Evolutionary conservation across 2,329 filamentous ascomycete genomes (phyloP).

Genomic region (Zymoseptoria passerinii): DNA sequence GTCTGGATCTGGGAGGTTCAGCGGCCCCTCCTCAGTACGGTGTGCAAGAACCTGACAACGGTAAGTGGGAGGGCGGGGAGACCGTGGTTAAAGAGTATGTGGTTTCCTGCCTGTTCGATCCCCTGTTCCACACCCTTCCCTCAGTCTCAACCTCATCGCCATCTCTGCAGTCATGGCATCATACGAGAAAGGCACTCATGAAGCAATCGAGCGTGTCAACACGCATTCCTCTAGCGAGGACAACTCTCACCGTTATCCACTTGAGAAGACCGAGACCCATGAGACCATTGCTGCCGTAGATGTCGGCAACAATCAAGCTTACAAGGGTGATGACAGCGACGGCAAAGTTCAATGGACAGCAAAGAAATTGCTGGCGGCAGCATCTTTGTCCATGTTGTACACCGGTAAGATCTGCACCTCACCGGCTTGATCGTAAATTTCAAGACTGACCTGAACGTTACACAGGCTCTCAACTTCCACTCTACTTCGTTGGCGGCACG

Average conservation of each 20-base stretch:
- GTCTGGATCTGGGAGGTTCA: not conserved
- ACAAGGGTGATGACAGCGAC: slow-evolving; percentile 35
- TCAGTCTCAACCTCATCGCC: not conserved
- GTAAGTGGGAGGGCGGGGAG: not conserved
- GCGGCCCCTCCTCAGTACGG: not conserved
- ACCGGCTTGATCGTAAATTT: not conserved
- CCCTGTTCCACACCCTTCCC: not conserved
- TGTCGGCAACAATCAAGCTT: slow-evolving; percentile 29
- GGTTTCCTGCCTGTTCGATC: not conserved
- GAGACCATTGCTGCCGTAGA: slow-evolving; percentile 24
- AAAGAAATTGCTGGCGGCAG: slow-evolving; percentile 29
- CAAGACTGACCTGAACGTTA: not conserved
- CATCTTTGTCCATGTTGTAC: slow-evolving; percentile 33
- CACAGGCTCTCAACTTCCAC: slow-evolving; percentile 18
- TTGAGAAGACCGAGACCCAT: slow-evolving; percentile 11
- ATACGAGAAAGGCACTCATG: slow-evolving; percentile 9
- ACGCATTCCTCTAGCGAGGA: slow-evolving; percentile 8
- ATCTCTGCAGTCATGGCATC: slow-evolving; percentile 2
- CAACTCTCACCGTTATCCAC: slow-evolving; percentile 2
- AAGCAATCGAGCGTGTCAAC: slow-evolving; percentile 7
- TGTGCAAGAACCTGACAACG: too few relatives aligned
- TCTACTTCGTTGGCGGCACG: slow-evolving; percentile 20
- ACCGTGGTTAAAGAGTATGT: not conserved
- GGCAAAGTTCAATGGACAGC: slow-evolving; percentile 32
- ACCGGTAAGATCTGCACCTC: slow-evolving; percentile 20